Conservation (phyloP, 2,329 filamentous ascomycete species). For the Fusarium sp. region DNA sequence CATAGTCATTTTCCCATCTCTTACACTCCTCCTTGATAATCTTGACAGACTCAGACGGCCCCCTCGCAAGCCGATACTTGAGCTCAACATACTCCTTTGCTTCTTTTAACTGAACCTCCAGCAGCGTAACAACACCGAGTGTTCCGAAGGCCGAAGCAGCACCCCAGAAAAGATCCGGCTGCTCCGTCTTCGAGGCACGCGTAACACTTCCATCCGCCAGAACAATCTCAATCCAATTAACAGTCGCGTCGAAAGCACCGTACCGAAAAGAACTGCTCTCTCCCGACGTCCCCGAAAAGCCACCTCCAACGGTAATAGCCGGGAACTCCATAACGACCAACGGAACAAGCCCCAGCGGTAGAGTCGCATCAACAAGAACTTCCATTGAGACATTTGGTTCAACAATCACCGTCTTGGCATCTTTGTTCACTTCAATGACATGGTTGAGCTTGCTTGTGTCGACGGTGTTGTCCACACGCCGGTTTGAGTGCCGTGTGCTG, state of each 20-base stretch:
- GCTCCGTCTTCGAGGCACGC: slow-evolving; percentile 62
- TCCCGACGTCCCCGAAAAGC: slow-evolving; percentile 71
- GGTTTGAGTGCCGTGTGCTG: slow-evolving; percentile 71
- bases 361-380: slow-evolving; percentile 65
- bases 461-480: slow-evolving; percentile 64
- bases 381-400: slow-evolving; percentile 79
- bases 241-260: slow-evolving; percentile 71
- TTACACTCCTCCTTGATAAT: slow-evolving; percentile 57
- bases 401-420: slow-evolving; percentile 66
- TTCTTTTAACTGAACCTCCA: slow-evolving; percentile 68
- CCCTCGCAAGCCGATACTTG: slow-evolving; percentile 61
- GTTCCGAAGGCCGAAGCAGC: slow-evolving; percentile 74
- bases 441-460: slow-evolving; percentile 73
- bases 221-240: slow-evolving; percentile 72
- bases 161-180: slow-evolving; percentile 70
- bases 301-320: slow-evolving; percentile 76
- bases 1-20: slow-evolving; percentile 64
- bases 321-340: slow-evolving; percentile 78
- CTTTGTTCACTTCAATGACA: slow-evolving; percentile 68
- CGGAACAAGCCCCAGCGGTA: slow-evolving; percentile 66
- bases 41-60: slow-evolving; percentile 50
- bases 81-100: slow-evolving; percentile 67
- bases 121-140: slow-evolving; percentile 70
- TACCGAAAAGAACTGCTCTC: slow-evolving; percentile 75
- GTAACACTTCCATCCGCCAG: slow-evolving; percentile 68